Evolutionary conservation across 768 basidiomycete species (phyloP), one percentile per base, ranked within the genome.

Genomic region (Fistulinella prunicolor): DNA sequence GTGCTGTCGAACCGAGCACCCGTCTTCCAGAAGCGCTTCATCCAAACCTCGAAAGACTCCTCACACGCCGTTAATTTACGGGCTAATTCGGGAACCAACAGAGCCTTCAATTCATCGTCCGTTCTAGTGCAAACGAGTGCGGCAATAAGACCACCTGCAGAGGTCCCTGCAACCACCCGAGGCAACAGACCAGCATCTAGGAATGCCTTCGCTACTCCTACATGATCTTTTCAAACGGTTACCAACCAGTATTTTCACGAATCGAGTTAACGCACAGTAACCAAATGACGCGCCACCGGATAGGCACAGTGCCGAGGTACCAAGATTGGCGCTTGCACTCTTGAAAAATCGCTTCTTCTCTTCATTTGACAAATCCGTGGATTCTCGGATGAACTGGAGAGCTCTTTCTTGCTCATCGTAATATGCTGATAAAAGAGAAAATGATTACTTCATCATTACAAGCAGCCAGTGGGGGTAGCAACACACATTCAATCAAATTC

Each of bases 271-370:
- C 62, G 45, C 67, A 86, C 92, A 97, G 64, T 95, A 96, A 9
- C 93, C 94, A 62, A 97, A 95, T 1, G 86, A 85, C 8, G 90
- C 96, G 6, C 96, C 95, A 14, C 96, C 96, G n/a, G 89, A 93
- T 10, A 99, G 77, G 66, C 95, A 98, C 5, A 99, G 71, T 0
- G 96, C 95, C 34, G 89, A 87, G 4, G 88, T 82, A 64, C 95
- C 95, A 10, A 94, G 76, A 69, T 96, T 94, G 40, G 88, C 86
- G 62, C 90, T 93, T 38, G 86, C 81, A 52, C 79, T 85, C 63
- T 87, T 87, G 73, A 96, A 98, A 65, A 99, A 97, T 9, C 84
- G 79, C 55, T 81, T 81, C 72, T 97, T 98, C 70, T 97, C 94
- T 47, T 96, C 90, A 13, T 82, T 70, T 0, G 86, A 80, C 8